Base-by-base conservation (phyloP, 495 filamentous ascomycete genomes). In the Amniculicola lignicola region DNA sequence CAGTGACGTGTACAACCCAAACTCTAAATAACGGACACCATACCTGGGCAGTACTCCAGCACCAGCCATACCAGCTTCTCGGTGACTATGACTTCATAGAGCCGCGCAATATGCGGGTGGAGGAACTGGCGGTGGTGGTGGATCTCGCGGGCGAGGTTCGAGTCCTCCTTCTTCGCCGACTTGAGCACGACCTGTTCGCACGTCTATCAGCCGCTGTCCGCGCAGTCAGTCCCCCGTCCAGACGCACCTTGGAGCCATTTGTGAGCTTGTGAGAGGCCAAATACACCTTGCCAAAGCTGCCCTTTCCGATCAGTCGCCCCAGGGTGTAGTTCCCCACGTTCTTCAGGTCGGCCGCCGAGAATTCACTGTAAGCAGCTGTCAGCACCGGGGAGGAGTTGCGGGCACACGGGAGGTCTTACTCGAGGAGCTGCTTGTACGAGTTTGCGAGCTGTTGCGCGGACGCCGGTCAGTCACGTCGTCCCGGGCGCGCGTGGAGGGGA, bases 61-160 rank as follows among this genome's bases (percentile, higher is more conserved):
- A 92, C 94, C 67, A 98, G 78, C 93, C 93, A 98, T 24, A 98
- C 93, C 67, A 97, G 69, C 10, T 75, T 83, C 71, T 98, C 93
- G 6, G 93, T 98, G 28, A 97, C 90, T 51, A 97, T 92, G 43
- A 98, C 92, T 72, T 98, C 93, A 75, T 98, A 97, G 11, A 98
- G 75, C 10, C 93, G 81, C 21, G 93, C 91, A 67, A 98, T 98
- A 74, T 98, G 93, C 23, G 93, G 93, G 69, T 98, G 93, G 54
- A 96, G 77, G 70, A 98, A 95, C 74, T 98, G 93, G 61, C 93
- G 87, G 69, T 98, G 93, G 66, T 98, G 93, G 67, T 98, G 93
- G 60, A 98, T 97, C 68, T 98, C 93, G 52, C 93, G 86, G 31
- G 91, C 90, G 33, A 98, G 84, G 68, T 97, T 97, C 25, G 88